Conservation (phyloP, 2,329 filamentous ascomycete genomes). For the Aspergillaceae sp. region DNA sequence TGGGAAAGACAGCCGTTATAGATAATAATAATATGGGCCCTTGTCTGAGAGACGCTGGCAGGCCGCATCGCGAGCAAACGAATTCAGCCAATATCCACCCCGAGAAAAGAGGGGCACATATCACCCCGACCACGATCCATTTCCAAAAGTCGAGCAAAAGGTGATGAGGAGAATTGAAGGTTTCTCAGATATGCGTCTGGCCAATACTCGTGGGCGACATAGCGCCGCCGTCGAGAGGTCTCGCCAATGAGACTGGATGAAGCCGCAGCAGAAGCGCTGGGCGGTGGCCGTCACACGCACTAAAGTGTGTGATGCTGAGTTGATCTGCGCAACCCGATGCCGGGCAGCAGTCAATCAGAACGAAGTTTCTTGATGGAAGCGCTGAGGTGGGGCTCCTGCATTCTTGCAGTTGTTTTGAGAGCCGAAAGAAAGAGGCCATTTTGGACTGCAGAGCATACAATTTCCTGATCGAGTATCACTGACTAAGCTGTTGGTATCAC, state of each 20-base stretch:
- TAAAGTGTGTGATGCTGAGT: conserved; percentile 24
- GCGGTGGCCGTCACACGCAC: conserved; percentile 24
- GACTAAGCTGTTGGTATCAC: too few relatives aligned
- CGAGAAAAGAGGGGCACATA: conserved; percentile 2
- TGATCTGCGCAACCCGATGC: conserved; percentile 21
- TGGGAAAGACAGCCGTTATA: too few relatives aligned
- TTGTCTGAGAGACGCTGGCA: too few relatives aligned
- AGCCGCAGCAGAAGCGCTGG: conserved; percentile 8
- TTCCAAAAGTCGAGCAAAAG: conserved; percentile 15
- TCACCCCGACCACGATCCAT: conserved; percentile 11
- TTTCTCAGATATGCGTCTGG: conserved; percentile 25
- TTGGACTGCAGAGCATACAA: too few relatives aligned
- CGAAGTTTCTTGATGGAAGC: conserved; percentile 1
- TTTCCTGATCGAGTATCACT: too few relatives aligned
- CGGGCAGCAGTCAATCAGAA: not conserved
- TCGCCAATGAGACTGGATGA: conserved; percentile 20
- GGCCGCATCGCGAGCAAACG: too few relatives aligned
- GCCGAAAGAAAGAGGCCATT: too few relatives aligned
- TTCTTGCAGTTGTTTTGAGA: too few relatives aligned
- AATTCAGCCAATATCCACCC: too few relatives aligned
- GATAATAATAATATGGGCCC: too few relatives aligned
- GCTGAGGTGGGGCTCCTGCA: conserved; percentile 1
- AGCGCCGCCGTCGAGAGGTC: conserved; percentile 22
- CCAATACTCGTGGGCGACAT: conserved; percentile 26
- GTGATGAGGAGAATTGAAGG: conserved; percentile 10